phyloP scores from a whole-genome alignment of 805 yeast genomes.

The Starmerella potacharoeniae region DNA sequence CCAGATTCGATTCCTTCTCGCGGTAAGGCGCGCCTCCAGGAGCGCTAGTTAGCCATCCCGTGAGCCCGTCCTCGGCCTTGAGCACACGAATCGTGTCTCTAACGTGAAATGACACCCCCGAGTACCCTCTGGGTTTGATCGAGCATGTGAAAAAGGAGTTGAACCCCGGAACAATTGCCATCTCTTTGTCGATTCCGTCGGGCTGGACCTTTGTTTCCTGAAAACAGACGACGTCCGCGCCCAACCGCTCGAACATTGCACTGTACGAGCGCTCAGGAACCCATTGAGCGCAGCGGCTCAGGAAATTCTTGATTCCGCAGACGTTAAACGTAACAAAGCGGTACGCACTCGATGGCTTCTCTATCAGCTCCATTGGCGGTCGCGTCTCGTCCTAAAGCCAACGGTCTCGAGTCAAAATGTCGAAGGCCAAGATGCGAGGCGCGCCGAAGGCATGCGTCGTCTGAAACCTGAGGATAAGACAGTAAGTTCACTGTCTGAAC shows the following conservation, averaged over 20 bases:
- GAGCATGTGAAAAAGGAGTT: slow-evolving; percentile 63
- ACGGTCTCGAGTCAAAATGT: too few species aligned
- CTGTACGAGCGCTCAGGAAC: slow-evolving; percentile 36
- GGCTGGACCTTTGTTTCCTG: slow-evolving; percentile 72
- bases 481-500: too few species aligned
- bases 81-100: slow-evolving; percentile 45
- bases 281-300: slow-evolving; percentile 82
- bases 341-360: neutral
- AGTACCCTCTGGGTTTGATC: slow-evolving; percentile 59
- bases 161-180: slow-evolving; percentile 47
- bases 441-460: too few species aligned
- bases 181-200: slow-evolving; percentile 36
- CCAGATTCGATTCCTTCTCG: neutral
- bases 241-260: slow-evolving; percentile 30
- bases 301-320: slow-evolving; percentile 58
- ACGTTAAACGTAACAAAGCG: slow-evolving; percentile 18
- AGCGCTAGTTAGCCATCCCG: slow-evolving; percentile 40
- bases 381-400: too few species aligned
- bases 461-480: too few species aligned
- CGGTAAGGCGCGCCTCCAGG: slow-evolving; percentile 12
- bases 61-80: slow-evolving; percentile 83
- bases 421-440: too few species aligned
- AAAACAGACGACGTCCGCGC: slow-evolving; percentile 69
- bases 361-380: neutral
- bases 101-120: slow-evolving; percentile 78